Base-by-base conservation (phyloP, 2,329 filamentous ascomycete genomes). In the Tolypocladium capitatum region DNA sequence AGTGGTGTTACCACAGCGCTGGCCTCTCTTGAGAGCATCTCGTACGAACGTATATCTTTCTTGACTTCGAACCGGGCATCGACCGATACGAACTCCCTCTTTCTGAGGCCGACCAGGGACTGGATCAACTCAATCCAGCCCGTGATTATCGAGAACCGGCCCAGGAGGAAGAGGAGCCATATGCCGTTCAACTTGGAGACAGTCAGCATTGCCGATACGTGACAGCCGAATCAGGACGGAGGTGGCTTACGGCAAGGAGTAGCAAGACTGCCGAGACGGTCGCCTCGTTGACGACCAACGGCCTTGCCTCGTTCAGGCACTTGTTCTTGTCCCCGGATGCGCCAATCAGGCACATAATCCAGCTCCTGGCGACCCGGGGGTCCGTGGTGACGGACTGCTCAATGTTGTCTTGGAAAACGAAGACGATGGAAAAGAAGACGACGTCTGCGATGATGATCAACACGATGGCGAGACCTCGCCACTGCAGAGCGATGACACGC, bases 361-460 rank as follows among this genome's bases (percentile, higher is more conserved):
- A 97, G 3, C 74, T 71, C 33, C 66, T 51, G 2, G 83, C 78
- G 27, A 78, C 74, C 1, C 30, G 53, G 1, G 70, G 69, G 46
- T 83, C 59, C 33, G 80, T 73, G 35, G 76, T 73, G 20, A 76
- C 66, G 3, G 76, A 75, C 46, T 78, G 68, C 13, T 86, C 75
- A 21, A 84, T 76, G 56, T 83, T 83, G 65, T 94, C 86, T 60
- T 95, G 78, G 61, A 87, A 86, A 44, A 97, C 83, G 61, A 97
- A 97, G 47, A 95, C 77, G 42, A 95, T 73, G 2, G 90, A 83
- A 66, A 97, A 96, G 73, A 95, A 95, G 58, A 96, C 81, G 52
- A 97, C 88, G 62, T 97, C 90, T 50, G 80, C 78, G 49, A 96
- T 78, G 56, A 97, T 94, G 61, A 96, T 84, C 46, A 94, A 72